A percentile compares a stretch with the other conserved stretches of the same genome.
phyloP scores from a whole-genome alignment of 495 filamentous ascomycete genomes.

The Coniosporium apollinis region DNA sequence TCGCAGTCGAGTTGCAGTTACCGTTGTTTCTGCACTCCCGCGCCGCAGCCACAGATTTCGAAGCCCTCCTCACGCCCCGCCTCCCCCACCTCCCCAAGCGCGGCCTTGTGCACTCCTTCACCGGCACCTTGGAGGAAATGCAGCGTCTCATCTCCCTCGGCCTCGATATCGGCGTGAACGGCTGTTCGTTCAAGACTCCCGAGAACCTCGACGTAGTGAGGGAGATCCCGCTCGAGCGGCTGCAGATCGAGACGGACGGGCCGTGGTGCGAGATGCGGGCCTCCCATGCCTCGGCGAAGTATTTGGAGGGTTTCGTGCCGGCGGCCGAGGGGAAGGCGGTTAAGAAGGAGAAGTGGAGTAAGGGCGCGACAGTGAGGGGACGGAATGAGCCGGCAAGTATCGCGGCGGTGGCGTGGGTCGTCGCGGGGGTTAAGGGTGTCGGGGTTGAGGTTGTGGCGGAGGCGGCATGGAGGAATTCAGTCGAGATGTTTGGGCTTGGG shows the following conservation, averaged over 20 bases:
- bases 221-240: conserved; percentile 49
- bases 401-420: conserved; percentile 63
- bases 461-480: conserved; percentile 74
- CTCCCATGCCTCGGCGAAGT: conserved; percentile 44
- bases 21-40: conserved; percentile 85
- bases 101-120: conserved; percentile 83
- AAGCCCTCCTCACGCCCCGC: conserved; percentile 37
- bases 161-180: conserved; percentile 75
- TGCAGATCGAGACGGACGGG: conserved; percentile 90
- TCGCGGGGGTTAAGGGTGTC: conserved; percentile 71
- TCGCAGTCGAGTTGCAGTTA: conserved; percentile 61
- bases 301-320: conserved; percentile 26
- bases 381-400: conserved; percentile 83
- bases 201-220: conserved; percentile 72
- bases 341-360: conserved; percentile 86
- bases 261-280: conserved; percentile 68
- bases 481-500: conserved; percentile 61
- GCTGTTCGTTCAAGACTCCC: conserved; percentile 81
- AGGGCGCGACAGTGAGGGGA: conserved; percentile 73
- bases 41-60: conserved; percentile 70
- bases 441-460: conserved; percentile 66
- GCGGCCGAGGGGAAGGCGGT: conserved; percentile 35
- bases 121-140: conserved; percentile 74
- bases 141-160: conserved; percentile 53
- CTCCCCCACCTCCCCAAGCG: conserved; percentile 43